These are phyloP conservation scores for Colletotrichum tamarilloi DNA, from an alignment of 2,329 filamentous ascomycete species.

Conservation along the genomic window DNA sequence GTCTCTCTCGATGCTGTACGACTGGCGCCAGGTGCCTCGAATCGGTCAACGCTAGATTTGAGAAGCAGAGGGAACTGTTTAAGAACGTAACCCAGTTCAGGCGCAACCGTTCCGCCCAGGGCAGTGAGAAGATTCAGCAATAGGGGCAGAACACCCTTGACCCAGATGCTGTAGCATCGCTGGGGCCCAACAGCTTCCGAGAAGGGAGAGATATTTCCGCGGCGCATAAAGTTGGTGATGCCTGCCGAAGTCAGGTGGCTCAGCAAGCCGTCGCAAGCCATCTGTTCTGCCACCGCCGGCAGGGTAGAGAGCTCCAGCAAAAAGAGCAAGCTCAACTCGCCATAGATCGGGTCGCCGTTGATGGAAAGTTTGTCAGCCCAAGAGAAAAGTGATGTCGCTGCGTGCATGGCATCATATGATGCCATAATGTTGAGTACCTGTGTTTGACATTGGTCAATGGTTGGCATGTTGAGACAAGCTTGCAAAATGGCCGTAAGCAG, in stretches of 20 bases:
- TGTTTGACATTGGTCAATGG: slow-evolving; percentile 76
- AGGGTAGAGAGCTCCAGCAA: slow-evolving; percentile 88
- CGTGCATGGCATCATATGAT: slow-evolving; percentile 79
- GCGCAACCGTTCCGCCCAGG: slow-evolving; percentile 83
- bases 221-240: slow-evolving; percentile 81
- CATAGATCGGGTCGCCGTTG: slow-evolving; percentile 88
- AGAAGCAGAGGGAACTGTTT: slow-evolving; percentile 90
- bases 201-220: slow-evolving; percentile 79
- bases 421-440: slow-evolving; percentile 78
- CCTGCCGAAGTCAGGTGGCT: slow-evolving; percentile 83
- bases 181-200: slow-evolving; percentile 75
- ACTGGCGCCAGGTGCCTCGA: slow-evolving; percentile 71
- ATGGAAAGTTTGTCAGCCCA: slow-evolving; percentile 89
- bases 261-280: slow-evolving; percentile 88
- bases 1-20: slow-evolving; percentile 61
- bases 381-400: slow-evolving; percentile 88
- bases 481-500: slow-evolving; percentile 91
- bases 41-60: slow-evolving; percentile 74
- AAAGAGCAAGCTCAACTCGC: slow-evolving; percentile 90
- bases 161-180: slow-evolving; percentile 91
- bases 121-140: slow-evolving; percentile 88
- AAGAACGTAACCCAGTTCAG: slow-evolving; percentile 87
- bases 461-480: slow-evolving; percentile 82
- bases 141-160: slow-evolving; percentile 85
- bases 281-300: slow-evolving; percentile 84